Percentiles rank a stretch among this genome's conserved stretches.
Conservation (phyloP, 768 basidiomycete species). For the Pleurotus citrinopileatus region DNA sequence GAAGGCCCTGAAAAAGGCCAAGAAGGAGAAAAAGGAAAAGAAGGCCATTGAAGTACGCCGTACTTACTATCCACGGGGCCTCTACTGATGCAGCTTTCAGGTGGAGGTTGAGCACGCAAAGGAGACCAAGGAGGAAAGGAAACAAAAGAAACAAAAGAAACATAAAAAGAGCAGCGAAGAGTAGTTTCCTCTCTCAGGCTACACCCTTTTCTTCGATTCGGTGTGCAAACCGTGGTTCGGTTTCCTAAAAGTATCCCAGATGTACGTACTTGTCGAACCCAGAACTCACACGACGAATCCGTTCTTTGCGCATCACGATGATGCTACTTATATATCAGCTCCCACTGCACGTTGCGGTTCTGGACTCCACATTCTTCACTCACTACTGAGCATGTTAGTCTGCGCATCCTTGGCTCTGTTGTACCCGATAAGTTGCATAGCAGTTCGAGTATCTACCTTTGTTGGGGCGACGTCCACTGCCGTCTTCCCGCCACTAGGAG, state of each 20-base stretch:
- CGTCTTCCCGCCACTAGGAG: conserved; percentile 38
- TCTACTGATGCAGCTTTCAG: conserved; percentile 14
- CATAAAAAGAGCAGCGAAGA: neutral
- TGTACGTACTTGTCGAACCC: too few relatives aligned
- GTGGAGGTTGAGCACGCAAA: conserved; percentile 30
- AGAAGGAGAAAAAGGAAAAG: conserved; percentile 57
- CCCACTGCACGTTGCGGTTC: neutral
- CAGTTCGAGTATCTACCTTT: conserved; percentile 30
- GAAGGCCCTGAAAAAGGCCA: conserved; percentile 78
- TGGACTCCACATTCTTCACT: neutral
- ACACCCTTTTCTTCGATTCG: neutral
- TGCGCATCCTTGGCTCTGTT: neutral
- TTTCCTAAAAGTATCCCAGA: neutral
- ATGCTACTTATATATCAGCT: too few relatives aligned
- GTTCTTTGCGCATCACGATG: too few relatives aligned
- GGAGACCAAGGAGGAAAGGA: conserved; percentile 50
- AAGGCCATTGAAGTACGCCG: conserved; percentile 40
- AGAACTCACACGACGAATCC: too few relatives aligned
- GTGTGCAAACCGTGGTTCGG: neutral
- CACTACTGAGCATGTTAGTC: neutral
- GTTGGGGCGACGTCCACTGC: conserved; percentile 41
- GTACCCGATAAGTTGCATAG: neutral
- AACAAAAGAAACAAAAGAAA: conserved; percentile 36
- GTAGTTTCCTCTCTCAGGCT: neutral
- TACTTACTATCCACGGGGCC: neutral